phyloP scores from a whole-genome alignment of 1,139 yeast genomes.

The Pneumocystis oryctolagi region DNA sequence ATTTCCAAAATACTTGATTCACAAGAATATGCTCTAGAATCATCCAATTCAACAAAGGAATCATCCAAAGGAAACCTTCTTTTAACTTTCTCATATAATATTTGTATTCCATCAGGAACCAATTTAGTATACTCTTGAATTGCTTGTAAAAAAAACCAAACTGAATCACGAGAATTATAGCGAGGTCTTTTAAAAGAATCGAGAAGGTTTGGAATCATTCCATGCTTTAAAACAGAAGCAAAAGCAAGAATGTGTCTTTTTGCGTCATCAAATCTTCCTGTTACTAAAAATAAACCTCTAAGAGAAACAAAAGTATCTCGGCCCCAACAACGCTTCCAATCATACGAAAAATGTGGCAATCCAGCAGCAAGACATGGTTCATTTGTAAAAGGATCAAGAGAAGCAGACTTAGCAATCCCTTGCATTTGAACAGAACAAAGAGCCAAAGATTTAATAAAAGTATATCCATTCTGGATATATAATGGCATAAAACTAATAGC shows the following conservation, averaged over 20 bases:
- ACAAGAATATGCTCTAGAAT: conserved; percentile 59
- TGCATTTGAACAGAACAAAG: conserved; percentile 80
- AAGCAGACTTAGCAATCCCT: conserved; percentile 59
- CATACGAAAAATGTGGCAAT: conserved; percentile 78
- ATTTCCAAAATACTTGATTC: conserved; percentile 59
- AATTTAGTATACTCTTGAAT: conserved; percentile 61
- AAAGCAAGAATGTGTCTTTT: conserved; percentile 67
- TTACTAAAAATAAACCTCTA: conserved; percentile 62
- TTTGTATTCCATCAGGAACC: conserved; percentile 54
- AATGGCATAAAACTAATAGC: conserved; percentile 45
- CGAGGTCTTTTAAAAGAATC: conserved; percentile 91
- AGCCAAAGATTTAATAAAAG: conserved; percentile 66
- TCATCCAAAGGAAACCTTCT: conserved; percentile 89
- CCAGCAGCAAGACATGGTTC: conserved; percentile 88
- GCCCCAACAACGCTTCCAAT: conserved; percentile 97
- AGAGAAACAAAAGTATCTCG: conserved; percentile 83
- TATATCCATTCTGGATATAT: conserved; percentile 44
- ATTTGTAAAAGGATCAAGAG: conserved; percentile 45
- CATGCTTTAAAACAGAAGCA: conserved; percentile 87
- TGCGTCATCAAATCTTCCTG: conserved; percentile 72
- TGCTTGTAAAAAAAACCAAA: conserved; percentile 82
- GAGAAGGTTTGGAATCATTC: conserved; percentile 78
- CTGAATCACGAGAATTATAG: conserved; percentile 93
- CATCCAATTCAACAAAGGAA: conserved; percentile 52
- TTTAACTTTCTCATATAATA: conserved; percentile 55